Percentiles rank a stretch among this genome's conserved stretches.
These are phyloP conservation scores for Strobilomyces dryophilus DNA, from an alignment of 768 basidiomycete genomes.

Conservation along the genomic window DNA sequence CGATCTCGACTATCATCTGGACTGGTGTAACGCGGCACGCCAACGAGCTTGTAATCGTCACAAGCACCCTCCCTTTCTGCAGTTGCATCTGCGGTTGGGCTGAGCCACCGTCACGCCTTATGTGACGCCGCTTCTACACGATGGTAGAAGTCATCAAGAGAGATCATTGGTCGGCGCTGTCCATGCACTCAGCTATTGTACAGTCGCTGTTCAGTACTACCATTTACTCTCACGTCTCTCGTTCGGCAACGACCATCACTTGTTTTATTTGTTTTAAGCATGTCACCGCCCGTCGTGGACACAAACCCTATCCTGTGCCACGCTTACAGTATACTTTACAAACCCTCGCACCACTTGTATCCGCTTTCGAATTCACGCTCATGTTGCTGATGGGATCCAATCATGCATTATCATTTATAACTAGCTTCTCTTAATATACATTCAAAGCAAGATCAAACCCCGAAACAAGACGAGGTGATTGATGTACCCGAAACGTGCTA, in stretches of 20 bases:
- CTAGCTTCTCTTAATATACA: constrained; percentile 26
- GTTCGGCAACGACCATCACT: constrained; percentile 20
- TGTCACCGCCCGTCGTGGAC: constrained; percentile 10
- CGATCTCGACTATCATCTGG: constrained; percentile 6
- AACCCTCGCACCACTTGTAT: constrained; percentile 14
- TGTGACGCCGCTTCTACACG: constrained; percentile 7
- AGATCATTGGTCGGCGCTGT: constrained; percentile 10
- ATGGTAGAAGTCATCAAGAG: constrained; percentile 11
- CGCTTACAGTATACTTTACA: constrained; percentile 6
- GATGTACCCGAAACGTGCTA: background rate
- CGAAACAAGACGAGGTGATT: background rate
- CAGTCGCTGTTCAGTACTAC: constrained; percentile 17
- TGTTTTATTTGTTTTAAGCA: constrained; percentile 19
- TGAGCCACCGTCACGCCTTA: constrained; percentile 1
- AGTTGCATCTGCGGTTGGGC: constrained; percentile 9
- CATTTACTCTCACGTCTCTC: constrained; percentile 13
- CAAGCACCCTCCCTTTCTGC: constrained; percentile 6
- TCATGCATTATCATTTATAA: constrained; percentile 29
- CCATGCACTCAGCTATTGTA: constrained; percentile 22
- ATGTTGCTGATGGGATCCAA: constrained; percentile 20
- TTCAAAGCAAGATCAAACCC: constrained; percentile 1
- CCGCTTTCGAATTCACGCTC: constrained; percentile 18
- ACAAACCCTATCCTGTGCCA: constrained; percentile 5
- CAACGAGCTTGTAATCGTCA: constrained; percentile 1
- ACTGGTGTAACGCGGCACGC: constrained; percentile 8